Percentiles rank a stretch among this genome's conserved stretches.
These are phyloP conservation scores for Waitea zeae DNA, from an alignment of 1,284 basidiomycete species.

Conservation along the genomic window DNA sequence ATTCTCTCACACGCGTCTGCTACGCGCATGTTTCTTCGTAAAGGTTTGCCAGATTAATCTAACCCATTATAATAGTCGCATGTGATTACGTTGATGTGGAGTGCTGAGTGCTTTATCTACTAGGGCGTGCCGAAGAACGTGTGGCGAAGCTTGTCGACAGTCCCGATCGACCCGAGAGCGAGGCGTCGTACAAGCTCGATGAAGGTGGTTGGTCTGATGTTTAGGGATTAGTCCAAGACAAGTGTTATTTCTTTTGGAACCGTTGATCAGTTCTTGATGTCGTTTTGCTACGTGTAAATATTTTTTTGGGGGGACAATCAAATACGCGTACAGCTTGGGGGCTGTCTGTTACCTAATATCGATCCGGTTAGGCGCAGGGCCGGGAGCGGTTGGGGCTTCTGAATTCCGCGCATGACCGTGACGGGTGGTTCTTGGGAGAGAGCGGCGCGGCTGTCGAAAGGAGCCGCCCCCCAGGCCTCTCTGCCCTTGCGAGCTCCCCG, in stretches of 20 bases:
- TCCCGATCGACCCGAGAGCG: slow-evolving; percentile 82
- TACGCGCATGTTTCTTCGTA: slow-evolving; percentile 72
- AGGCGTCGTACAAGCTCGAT: slow-evolving; percentile 82
- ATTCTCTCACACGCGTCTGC: slow-evolving; percentile 78
- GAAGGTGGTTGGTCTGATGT: slow-evolving; percentile 77
- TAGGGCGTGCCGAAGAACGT: slow-evolving; percentile 84
- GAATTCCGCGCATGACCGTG: too few species aligned
- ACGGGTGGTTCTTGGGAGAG: too few species aligned
- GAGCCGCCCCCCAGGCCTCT: too few species aligned
- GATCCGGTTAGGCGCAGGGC: too few species aligned
- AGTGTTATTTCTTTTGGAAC: not conserved
- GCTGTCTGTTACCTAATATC: too few species aligned
- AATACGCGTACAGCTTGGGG: too few species aligned
- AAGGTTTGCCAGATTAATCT: slow-evolving; percentile 31
- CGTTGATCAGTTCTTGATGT: not conserved
- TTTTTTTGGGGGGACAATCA: too few species aligned
- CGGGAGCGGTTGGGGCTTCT: too few species aligned
- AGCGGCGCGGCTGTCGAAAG: too few species aligned
- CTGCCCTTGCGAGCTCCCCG: too few species aligned
- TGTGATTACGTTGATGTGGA: not conserved
- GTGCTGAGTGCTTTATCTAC: slow-evolving; percentile 5
- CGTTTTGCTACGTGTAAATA: too few species aligned
- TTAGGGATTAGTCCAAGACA: slow-evolving; percentile 13
- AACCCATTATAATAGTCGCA: not conserved
- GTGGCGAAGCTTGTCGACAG: slow-evolving; percentile 92